Percentiles rank a stretch among this genome's conserved stretches.
phyloP scores from a whole-genome alignment of 768 basidiomycete genomes.

The Sarcodon aspratus region DNA sequence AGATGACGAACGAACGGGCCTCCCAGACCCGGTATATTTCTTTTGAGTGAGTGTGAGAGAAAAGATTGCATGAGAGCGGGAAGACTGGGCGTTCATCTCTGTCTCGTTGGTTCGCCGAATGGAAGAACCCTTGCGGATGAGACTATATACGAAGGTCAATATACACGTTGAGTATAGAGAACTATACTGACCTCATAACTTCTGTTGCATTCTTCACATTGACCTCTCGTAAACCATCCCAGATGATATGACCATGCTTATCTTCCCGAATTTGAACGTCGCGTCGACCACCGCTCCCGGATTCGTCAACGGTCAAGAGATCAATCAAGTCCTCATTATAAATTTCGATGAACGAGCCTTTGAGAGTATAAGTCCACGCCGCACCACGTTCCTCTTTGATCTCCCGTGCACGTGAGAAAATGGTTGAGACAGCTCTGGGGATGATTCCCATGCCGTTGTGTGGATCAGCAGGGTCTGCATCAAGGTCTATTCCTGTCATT shows the following conservation, averaged over 20 bases:
- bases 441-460: slow-evolving; percentile 89
- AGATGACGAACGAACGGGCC: slow-evolving; percentile 66
- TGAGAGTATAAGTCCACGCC: slow-evolving; percentile 70
- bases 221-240: slow-evolving; percentile 91
- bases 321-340: slow-evolving; percentile 99
- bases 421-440: slow-evolving; percentile 82
- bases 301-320: slow-evolving; percentile 70
- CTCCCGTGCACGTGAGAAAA: slow-evolving; percentile 71
- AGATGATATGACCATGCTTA: slow-evolving; percentile 93
- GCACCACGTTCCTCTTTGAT: slow-evolving; percentile 65
- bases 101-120: slow-evolving; percentile 94
- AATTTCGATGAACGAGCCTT: slow-evolving; percentile 92
- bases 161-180: neutral
- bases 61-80: slow-evolving; percentile 98
- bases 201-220: slow-evolving; percentile 74
- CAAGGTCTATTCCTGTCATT: slow-evolving; percentile 93
- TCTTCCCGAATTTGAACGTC: slow-evolving; percentile 96
- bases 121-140: slow-evolving; percentile 81
- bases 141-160: slow-evolving; percentile 29
- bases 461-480: slow-evolving; percentile 74
- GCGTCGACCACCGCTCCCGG: slow-evolving; percentile 40
- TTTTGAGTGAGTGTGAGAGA: slow-evolving; percentile 90
- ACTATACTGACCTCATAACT: slow-evolving; percentile 75
- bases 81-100: slow-evolving; percentile 97
- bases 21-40: slow-evolving; percentile 63